phyloP scores from a whole-genome alignment of 352 stramenopile genomes.

The Pythium volutum region DNA sequence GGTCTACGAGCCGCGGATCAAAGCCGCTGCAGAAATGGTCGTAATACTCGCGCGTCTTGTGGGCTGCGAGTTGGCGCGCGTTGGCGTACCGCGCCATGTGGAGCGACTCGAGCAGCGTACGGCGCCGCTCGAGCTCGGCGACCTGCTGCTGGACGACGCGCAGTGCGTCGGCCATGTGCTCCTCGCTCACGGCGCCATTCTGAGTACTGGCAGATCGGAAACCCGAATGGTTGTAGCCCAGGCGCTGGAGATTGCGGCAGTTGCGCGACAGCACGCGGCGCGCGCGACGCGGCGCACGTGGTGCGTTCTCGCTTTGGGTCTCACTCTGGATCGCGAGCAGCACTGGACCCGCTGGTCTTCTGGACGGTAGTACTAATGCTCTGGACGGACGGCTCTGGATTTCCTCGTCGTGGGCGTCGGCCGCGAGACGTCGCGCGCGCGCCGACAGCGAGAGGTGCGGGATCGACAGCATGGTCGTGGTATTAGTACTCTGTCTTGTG shows the following conservation, averaged over 20 bases:
- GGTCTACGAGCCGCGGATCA: slow-evolving; percentile 26
- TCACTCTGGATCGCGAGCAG: background rate
- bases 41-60: slow-evolving; percentile 52
- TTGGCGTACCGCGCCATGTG: slow-evolving; percentile 44
- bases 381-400: background rate
- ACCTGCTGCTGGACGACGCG: slow-evolving; percentile 38
- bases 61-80: slow-evolving; percentile 31
- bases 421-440: slow-evolving; percentile 4
- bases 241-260: slow-evolving; percentile 37
- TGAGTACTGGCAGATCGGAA: slow-evolving; percentile 32
- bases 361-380: background rate
- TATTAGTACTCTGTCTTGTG: background rate
- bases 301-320: too few species aligned
- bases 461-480: slow-evolving; percentile 27
- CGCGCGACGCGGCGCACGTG: background rate
- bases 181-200: slow-evolving; percentile 20
- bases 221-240: slow-evolving; percentile 26
- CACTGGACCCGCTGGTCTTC: background rate
- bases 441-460: slow-evolving; percentile 26
- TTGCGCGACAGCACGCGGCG: slow-evolving; percentile 34
- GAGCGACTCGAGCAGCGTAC: slow-evolving; percentile 40
- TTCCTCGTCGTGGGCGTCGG: background rate
- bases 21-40: slow-evolving; percentile 42
- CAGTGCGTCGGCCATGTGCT: slow-evolving; percentile 30
- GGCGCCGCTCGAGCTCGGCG: slow-evolving; percentile 40